A percentile compares a stretch with the other conserved stretches of the same genome.
Evolutionary conservation across 148 eudicot species (phyloP).

Genomic region (Vaccinium vitisidaea): DNA sequence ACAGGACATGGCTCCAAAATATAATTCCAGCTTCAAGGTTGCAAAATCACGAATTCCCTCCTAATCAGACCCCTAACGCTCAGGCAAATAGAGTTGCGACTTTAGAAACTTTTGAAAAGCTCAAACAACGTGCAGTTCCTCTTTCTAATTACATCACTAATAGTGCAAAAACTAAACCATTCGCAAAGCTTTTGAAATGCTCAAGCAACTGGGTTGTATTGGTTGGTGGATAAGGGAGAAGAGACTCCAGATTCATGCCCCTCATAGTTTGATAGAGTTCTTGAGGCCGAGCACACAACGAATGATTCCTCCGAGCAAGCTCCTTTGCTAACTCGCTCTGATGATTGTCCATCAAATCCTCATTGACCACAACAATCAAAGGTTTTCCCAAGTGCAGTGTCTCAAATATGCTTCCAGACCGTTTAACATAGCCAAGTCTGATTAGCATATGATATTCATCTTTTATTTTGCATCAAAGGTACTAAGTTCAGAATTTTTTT

Average conservation of each 20-base stretch:
- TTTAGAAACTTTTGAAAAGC: neutral
- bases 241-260: constrained; percentile 42
- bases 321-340: constrained; percentile 86
- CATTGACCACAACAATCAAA: constrained; percentile 80
- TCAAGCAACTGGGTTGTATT: constrained; percentile 73
- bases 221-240: constrained; percentile 59
- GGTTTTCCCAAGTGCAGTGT: constrained; percentile 56
- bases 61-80: too few species aligned
- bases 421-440: constrained; percentile 17
- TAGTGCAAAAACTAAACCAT: too few species aligned
- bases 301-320: constrained; percentile 69
- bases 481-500: too few species aligned
- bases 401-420: constrained; percentile 95
- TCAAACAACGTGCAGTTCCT: neutral
- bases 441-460: neutral
- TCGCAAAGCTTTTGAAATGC: neutral
- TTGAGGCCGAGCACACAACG: constrained; percentile 69
- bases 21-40: neutral
- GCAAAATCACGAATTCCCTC: neutral
- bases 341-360: constrained; percentile 94
- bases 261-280: constrained; percentile 47
- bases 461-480: neutral
- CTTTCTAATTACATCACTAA: neutral
- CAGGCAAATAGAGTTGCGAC: too few species aligned
- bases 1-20: neutral